Base-by-base conservation (phyloP, 306 rosid genomes). In the Albizia julibrissin region DNA sequence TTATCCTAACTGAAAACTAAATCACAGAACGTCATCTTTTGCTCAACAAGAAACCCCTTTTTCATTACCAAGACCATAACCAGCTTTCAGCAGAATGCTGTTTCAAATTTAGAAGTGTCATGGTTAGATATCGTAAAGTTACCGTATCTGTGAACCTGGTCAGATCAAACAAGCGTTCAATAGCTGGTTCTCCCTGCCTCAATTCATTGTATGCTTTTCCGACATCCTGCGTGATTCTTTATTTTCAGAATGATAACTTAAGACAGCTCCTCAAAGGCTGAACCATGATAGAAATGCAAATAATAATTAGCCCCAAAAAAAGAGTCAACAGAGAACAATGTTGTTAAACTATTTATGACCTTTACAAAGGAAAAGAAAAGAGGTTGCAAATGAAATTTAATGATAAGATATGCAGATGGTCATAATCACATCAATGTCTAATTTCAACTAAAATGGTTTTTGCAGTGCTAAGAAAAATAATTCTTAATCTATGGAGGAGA, bases 121-220 rank as follows among this genome's bases (percentile, higher is more conserved):
- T 13, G 52, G 65, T 61, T 77, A 69, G 44, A 67, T 37, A 84
- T 37, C 68, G 74, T 65, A 85, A 27, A 82, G 76, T 47, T 89
- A 90, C 98, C 98, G 67, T 84, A 73, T 91, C 64, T 85, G 84
- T 81, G 87, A 89, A 86, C 83, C 58, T 88, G 56, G 86, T 90
- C 85, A 93, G 78, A 71, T 90, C 91, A 87, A 89, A 64, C 85
- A 94, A 59, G 81, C 98, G 97, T 77, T 92, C 95, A 40, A 89
- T 85, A 19, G 97, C 94, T 47, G 97, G 97, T 87, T 94, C 97
- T 83, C 97, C 98, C 87, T 91, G 94, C 87, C 87, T 93, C 91
- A 89, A 87, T 75, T 94, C 98, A 84, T 94, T 91, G 87, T 92
- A 94, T 83, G 97, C 94, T 85, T 90, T 93, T 81, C 95, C 98